phyloP scores from a whole-genome alignment of 2,329 filamentous ascomycete species.

The Pestalotiopsis sp. region DNA sequence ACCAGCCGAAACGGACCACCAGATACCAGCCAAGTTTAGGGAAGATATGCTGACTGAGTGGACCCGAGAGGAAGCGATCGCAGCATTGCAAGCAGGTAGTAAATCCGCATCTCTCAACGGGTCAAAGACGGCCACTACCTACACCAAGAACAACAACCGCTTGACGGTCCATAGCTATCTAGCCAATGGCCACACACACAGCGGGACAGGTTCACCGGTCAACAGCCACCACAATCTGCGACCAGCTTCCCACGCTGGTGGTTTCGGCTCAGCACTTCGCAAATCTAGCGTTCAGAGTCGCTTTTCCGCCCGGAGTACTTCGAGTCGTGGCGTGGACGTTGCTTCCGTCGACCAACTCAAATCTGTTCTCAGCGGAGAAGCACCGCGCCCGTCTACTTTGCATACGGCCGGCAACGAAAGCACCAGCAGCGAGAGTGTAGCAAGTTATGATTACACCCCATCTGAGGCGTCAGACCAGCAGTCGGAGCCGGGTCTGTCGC shows the following conservation, averaged over 20 bases:
- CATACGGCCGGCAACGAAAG: conserved; percentile 43
- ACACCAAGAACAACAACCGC: conserved; percentile 50
- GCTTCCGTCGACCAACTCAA: conserved; percentile 66
- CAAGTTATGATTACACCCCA: conserved; percentile 68
- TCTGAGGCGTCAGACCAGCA: conserved; percentile 41
- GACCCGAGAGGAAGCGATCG: conserved; percentile 73
- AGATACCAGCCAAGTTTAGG: conserved; percentile 65
- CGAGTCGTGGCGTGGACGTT: conserved; percentile 46
- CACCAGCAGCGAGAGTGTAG: conserved; percentile 65
- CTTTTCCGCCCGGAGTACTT: conserved; percentile 42
- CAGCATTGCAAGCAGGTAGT: conserved; percentile 66
- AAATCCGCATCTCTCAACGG: conserved; percentile 75
- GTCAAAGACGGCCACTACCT: conserved; percentile 65
- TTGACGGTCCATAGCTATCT: conserved; percentile 57
- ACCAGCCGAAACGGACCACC: conserved; percentile 40
- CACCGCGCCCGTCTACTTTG: conserved; percentile 38
- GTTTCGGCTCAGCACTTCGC: conserved; percentile 40
- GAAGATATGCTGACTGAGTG: conserved; percentile 80
- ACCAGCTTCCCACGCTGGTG: conserved; percentile 42
- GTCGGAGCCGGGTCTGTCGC: conserved; percentile 21
- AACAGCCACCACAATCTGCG: conserved; percentile 52
- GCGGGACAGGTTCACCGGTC: conserved; percentile 44
- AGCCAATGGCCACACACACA: conserved; percentile 37
- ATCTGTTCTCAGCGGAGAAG: conserved; percentile 57
- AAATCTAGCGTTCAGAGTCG: conserved; percentile 57